phyloP scores from a whole-genome alignment of 1,139 yeast genomes.

The Lodderomyces theae region DNA sequence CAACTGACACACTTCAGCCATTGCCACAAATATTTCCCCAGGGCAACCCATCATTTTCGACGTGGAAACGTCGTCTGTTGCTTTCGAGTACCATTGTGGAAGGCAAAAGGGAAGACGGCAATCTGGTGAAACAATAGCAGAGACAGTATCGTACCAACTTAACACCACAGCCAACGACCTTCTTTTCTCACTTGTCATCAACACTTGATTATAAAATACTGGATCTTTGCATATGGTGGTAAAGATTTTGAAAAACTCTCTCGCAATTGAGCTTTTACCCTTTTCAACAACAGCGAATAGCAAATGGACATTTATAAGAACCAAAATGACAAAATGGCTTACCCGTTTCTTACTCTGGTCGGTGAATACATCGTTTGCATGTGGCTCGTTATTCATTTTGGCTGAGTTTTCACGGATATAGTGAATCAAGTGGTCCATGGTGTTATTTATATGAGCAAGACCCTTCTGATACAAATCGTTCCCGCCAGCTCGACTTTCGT shows the following conservation, averaged over 20 bases:
- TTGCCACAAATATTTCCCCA: conserved; percentile 47
- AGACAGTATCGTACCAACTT: conserved; percentile 56
- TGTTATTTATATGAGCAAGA: conserved; percentile 48
- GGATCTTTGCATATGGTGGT: conserved; percentile 44
- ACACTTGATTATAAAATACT: conserved; percentile 20
- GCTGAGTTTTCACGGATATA: conserved; percentile 21
- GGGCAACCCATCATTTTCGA: conserved; percentile 57
- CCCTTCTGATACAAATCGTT: conserved; percentile 49
- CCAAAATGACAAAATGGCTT: conserved; percentile 48
- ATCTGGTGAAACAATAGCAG: conserved; percentile 54
- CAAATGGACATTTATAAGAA: conserved; percentile 50
- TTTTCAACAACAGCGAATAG: conserved; percentile 50
- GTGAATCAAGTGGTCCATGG: conserved; percentile 49
- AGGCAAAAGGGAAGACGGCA: conserved; percentile 50
- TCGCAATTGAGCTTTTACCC: conserved; percentile 48
- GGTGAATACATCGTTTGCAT: conserved; percentile 19
- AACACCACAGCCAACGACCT: conserved; percentile 47
- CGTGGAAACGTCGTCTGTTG: conserved; percentile 40
- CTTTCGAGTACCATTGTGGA: conserved; percentile 50
- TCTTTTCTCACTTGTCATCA: conserved; percentile 43
- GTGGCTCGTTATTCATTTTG: conserved; percentile 6
- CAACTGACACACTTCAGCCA: conserved; percentile 40
- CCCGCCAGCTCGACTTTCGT: conserved; percentile 47
- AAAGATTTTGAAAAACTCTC: conserved; percentile 48
- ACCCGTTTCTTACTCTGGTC: conserved; percentile 30